These are phyloP conservation scores for Aegilops speltoides DNA, from an alignment of 176 grass and related monocot species.

Conservation along the genomic window DNA sequence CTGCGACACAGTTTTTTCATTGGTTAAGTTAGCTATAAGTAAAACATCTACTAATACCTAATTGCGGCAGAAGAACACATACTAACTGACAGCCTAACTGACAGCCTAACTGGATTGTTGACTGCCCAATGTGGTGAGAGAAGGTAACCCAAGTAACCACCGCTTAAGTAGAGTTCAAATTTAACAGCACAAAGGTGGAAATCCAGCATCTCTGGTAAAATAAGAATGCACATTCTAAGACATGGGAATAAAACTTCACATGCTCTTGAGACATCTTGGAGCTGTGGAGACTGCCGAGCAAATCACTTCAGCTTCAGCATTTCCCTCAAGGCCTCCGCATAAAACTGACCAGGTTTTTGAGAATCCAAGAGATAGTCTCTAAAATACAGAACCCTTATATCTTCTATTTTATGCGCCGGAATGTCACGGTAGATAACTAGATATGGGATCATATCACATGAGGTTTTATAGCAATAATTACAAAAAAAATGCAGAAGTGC, in stretches of 20 bases:
- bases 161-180: not conserved
- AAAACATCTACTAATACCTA: no score
- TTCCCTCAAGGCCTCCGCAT: not conserved
- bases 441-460: not conserved
- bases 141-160: not conserved
- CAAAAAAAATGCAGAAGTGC: not conserved
- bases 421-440: not conserved
- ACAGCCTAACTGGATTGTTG: not conserved
- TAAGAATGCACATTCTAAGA: not conserved
- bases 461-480: not conserved
- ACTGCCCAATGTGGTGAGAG: not conserved
- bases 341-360: not conserved
- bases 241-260: not conserved
- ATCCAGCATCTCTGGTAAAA: no score
- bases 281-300: not conserved
- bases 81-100: not conserved
- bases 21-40: no score
- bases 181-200: not conserved
- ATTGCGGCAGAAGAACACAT: not conserved
- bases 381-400: not conserved
- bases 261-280: not conserved
- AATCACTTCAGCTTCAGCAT: not conserved
- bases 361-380: constrained; percentile 4
- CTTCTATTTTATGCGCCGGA: not conserved
- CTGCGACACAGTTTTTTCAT: not conserved